Base-by-base conservation (phyloP, 306 rosid genomes). In the Cicer cuneatum region DNA sequence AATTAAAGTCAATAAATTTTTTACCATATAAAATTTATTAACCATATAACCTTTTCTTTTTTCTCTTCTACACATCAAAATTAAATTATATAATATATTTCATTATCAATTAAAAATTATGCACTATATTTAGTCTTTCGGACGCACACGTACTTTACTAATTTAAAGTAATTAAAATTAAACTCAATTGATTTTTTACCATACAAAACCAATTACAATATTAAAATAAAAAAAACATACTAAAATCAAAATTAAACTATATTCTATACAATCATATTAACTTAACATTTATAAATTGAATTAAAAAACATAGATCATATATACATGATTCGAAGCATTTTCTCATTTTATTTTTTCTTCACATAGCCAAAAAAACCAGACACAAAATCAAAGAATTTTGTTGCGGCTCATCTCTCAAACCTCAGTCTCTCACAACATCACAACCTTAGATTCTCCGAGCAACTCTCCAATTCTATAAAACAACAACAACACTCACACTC, bases 331-430 rank as follows among this genome's bases (percentile, higher is more conserved):
- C 35, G 35, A n/a, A n/a, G 56, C 54, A 48, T 48, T 48, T 48
- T 16, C 9, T 6, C 18, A 21, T 10, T 46, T 47, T 66, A 38
- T 33, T 49, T 35, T 54, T 59, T 37, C 57, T 15, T 41, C 15
- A 63, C n/a, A 42, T 60, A 46, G 75, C 72, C 18, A 38, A 29
- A 29, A 19, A 29, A 42, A 75, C 69, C 73, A 71, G 73, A 79
- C 81, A 78, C 41, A 29, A 29, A 4, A 80, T 35, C 63, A 13
- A 52, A 56, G 75, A 33, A 67, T 15, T 74, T 69, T 78, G 86
- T 83, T 83, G 83, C 71, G 78, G 78, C 75, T 73, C 77, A 67
- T 66, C 8, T 61, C 78, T 61, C 70, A 65, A n/a, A 58, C 67
- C 79, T 71, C 67, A 46, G 40, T 67, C 64, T 19, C 83, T 43